Evolutionary conservation across 23 red algal species (phyloP), one percentile per base, ranked within the genome.

Genomic region (Gracilariopsis chorda): DNA sequence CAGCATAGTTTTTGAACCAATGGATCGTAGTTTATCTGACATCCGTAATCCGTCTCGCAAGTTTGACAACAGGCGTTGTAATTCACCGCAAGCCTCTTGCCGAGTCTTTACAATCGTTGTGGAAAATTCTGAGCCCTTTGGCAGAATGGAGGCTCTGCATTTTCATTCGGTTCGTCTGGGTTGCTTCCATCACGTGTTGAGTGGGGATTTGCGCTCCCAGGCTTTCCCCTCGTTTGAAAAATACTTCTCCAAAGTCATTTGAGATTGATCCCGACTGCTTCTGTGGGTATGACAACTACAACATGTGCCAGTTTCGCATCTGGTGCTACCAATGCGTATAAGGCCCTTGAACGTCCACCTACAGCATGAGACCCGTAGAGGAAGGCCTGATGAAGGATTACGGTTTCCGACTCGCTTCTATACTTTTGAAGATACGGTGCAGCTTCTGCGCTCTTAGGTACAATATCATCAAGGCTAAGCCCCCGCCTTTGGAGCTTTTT

Each of bases 351-450:
- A 58, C 51, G 81, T 41, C 82, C 92, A 46, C 90, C 92, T 34
- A 60, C 14, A 2, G 92, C 84, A 69, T 86, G 82, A 32, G 82
- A 86, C 0, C 84, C 92, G 37, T 95, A 95, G 19, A 95, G 58
- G 43, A 95, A 87, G 13, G 92, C 92, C 37, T 84, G 67, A 34
- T 90, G 37, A n/a, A 94, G 23, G n/a, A 87, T 51, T 12, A 72
- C 33, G 20, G 59, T 46, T 9, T 55, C 25, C 13, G 58, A 40
- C 16, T 51, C 28, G 39, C 63, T 65, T 48, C 63, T 19, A 28
- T 71, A 71, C 4, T 80, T 34, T 57, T 80, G 76, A 40, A 91
- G 58, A 82, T 91, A 91, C 17, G 88, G 88, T 19, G 61, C 58
- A 4, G 46, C 29, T 13, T 74, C 74, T 14, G 88, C 46, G 55